phyloP scores from a whole-genome alignment of 257 asterid species.

The Coffea eugenioides region DNA sequence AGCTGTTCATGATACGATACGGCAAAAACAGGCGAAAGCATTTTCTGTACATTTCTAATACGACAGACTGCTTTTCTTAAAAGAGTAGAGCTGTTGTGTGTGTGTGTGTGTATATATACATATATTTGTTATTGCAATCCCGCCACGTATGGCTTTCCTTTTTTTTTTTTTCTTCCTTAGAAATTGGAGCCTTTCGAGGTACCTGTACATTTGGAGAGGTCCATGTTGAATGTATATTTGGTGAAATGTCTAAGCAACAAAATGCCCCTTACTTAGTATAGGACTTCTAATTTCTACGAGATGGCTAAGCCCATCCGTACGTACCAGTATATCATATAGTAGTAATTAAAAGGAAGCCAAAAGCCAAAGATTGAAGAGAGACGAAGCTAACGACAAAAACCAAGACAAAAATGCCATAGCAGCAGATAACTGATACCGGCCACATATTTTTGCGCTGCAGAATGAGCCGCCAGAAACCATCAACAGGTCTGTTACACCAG shows the following conservation, averaged over 20 bases:
- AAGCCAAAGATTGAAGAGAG: conserved; percentile 89
- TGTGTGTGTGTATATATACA: no score
- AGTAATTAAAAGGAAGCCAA: conserved; percentile 51
- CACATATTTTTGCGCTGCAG: conserved; percentile 58
- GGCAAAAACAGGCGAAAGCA: no score
- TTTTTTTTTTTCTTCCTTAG: background rate
- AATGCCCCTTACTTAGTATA: conserved; percentile 18
- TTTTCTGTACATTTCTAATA: no score
- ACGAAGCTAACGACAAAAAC: conserved; percentile 71
- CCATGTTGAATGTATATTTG: background rate
- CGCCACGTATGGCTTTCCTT: no score
- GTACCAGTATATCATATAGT: background rate
- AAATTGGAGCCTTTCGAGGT: background rate
- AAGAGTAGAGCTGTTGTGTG: no score
- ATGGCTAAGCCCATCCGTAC: background rate
- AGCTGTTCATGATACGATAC: no score
- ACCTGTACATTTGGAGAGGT: conserved; percentile 15
- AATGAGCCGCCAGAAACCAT: conserved; percentile 47
- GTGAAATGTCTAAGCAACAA: conserved; percentile 8
- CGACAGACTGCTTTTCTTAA: no score
- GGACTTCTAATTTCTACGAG: conserved; percentile 24
- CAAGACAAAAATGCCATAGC: conserved; percentile 91
- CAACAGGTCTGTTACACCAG: conserved; percentile 65
- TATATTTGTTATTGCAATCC: no score
- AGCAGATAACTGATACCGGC: conserved; percentile 74